Evolutionary conservation across 2,329 filamentous ascomycete genomes (phyloP).

Genomic region (Botrytis fabae): DNA sequence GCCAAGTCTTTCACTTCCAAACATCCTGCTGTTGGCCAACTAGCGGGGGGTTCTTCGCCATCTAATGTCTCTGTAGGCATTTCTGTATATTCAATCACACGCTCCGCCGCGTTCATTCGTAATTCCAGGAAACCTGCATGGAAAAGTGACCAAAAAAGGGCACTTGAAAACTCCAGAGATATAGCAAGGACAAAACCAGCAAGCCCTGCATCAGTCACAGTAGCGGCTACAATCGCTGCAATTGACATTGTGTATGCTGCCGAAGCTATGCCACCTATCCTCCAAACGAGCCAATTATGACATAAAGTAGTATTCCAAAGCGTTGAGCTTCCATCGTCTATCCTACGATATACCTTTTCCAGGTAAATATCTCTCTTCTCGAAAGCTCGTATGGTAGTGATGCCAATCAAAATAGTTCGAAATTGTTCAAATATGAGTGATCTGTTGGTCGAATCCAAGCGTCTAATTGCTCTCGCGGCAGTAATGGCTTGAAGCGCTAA

Average conservation of each 20-base stretch:
- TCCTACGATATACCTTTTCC: conserved; percentile 63
- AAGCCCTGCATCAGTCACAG: conserved; percentile 63
- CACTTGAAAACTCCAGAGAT: conserved; percentile 63
- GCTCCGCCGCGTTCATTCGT: conserved; percentile 74
- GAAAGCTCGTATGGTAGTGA: conserved; percentile 75
- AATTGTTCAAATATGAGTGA: conserved; percentile 73
- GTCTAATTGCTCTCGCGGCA: conserved; percentile 67
- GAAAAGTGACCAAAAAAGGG: conserved; percentile 64
- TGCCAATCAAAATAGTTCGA: conserved; percentile 66
- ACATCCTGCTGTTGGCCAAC: conserved; percentile 72
- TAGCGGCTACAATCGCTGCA: conserved; percentile 61
- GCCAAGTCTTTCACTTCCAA: conserved; percentile 70
- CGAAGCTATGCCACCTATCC: conserved; percentile 52
- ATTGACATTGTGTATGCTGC: conserved; percentile 67
- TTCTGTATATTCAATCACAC: conserved; percentile 71
- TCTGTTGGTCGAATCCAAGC: conserved; percentile 72
- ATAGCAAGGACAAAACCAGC: conserved; percentile 75
- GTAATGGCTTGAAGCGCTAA: conserved; percentile 48
- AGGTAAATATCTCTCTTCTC: conserved; percentile 65
- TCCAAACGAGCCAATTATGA: conserved; percentile 23
- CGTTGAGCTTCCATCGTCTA: conserved; percentile 68
- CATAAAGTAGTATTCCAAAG: conserved; percentile 56
- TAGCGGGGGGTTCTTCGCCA: conserved; percentile 61
- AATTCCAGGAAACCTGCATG: conserved; percentile 69
- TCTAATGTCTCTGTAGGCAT: conserved; percentile 65